These are phyloP conservation scores for Ilyonectria destructans DNA, from an alignment of 2,329 filamentous ascomycete genomes.

Conservation along the genomic window DNA sequence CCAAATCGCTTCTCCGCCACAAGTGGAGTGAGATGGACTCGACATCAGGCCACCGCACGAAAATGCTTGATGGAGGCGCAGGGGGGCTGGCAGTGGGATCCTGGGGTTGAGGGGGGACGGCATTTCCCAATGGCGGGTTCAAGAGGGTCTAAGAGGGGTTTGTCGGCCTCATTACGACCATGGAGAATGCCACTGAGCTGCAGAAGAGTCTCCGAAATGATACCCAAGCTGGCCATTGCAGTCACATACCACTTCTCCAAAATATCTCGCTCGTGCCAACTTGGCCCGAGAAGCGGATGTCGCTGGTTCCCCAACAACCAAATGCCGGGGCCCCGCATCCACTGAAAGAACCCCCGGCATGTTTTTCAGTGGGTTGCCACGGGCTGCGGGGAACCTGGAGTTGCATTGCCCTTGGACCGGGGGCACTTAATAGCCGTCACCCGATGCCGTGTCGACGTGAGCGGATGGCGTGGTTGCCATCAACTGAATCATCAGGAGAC, in stretches of 20 bases:
- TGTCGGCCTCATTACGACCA: not conserved
- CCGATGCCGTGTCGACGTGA: slow-evolving; percentile 6
- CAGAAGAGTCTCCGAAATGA: no score
- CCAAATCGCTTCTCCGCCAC: slow-evolving; percentile 21
- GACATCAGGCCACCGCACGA: slow-evolving; percentile 30
- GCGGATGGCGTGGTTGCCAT: not conserved
- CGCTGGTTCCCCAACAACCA: slow-evolving; percentile 10
- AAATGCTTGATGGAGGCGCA: slow-evolving; percentile 2
- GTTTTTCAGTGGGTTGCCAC: not conserved
- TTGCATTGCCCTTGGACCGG: slow-evolving; percentile 4
- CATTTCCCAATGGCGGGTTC: not conserved
- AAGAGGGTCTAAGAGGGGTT: not conserved
- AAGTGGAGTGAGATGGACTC: slow-evolving; percentile 27
- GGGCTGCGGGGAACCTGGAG: slow-evolving; percentile 28
- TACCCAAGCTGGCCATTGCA: not conserved
- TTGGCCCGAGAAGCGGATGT: not conserved
- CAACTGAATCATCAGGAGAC: slow-evolving; percentile 25
- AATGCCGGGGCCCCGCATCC: slow-evolving; percentile 27
- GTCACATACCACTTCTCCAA: not conserved
- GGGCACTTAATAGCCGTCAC: not conserved
- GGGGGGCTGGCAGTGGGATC: not conserved
- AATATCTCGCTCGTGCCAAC: not conserved
- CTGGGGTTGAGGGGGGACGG: slow-evolving; percentile 12
- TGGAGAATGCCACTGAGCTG: not conserved
- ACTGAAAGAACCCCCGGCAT: not conserved